A percentile compares a stretch with the other conserved stretches of the same genome.
phyloP scores from a whole-genome alignment of 345 rosid species.

The Mercurialis annua region DNA sequence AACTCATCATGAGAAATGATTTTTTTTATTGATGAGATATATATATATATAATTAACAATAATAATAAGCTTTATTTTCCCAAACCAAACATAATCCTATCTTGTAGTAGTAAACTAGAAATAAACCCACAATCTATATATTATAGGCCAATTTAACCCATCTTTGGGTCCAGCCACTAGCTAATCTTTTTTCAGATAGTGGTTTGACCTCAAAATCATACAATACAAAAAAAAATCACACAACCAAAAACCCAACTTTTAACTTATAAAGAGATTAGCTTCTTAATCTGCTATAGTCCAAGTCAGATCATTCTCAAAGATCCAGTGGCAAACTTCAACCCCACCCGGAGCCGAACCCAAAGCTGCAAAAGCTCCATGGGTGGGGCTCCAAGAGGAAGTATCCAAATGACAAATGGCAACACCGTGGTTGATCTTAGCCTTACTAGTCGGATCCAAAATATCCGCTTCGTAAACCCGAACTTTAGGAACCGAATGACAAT shows the following conservation, averaged over 20 bases:
- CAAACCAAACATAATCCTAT: not conserved
- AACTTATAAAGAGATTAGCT: not conserved
- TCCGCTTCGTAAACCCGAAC: constrained; percentile 84
- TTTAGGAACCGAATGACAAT: constrained; percentile 87
- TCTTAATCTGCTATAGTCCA: constrained; percentile 48
- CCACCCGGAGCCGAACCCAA: constrained; percentile 73
- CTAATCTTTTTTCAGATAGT: constrained; percentile 3
- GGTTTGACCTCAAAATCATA: constrained; percentile 1
- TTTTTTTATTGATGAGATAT: not conserved
- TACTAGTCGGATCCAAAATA: constrained; percentile 45
- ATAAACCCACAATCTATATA: not conserved
- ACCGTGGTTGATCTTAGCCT: constrained; percentile 61
- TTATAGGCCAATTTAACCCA: not conserved
- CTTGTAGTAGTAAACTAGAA: not conserved
- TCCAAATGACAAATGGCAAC: constrained; percentile 84
- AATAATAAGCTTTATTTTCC: not conserved
- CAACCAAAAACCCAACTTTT: not conserved
- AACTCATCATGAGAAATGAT: not conserved
- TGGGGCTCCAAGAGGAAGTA: constrained; percentile 75
- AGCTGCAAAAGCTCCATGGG: constrained; percentile 72
- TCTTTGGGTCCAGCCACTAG: not conserved
- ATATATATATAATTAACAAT: not conserved
- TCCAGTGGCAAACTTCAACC: constrained; percentile 88
- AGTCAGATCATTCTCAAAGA: constrained; percentile 80
- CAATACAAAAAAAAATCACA: not conserved